Conservation (phyloP, 2,329 filamentous ascomycete genomes). For the Fusarium napiforme region DNA sequence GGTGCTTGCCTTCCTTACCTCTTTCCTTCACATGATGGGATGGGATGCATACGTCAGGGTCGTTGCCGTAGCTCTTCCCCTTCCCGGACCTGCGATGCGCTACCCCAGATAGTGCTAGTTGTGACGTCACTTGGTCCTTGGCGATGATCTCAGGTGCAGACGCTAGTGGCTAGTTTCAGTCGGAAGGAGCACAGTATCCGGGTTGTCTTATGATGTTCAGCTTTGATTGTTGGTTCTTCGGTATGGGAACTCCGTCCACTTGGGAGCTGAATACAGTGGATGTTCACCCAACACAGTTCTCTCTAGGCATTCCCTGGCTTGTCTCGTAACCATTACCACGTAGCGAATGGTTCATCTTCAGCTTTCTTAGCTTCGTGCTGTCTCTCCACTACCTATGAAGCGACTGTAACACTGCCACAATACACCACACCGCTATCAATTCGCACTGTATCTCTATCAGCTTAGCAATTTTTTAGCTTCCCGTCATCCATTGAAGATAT, state of each 20-base stretch:
- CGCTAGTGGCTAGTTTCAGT: constrained; percentile 23
- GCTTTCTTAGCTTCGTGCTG: constrained; percentile 1
- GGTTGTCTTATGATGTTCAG: constrained; percentile 8
- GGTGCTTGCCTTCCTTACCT: constrained; percentile 31
- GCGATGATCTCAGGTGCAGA: constrained; percentile 40
- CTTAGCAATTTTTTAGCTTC: neutral
- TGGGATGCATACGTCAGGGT: constrained; percentile 37
- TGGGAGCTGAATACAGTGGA: neutral
- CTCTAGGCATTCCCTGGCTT: neutral
- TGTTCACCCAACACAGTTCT: neutral
- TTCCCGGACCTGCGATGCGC: constrained; percentile 23
- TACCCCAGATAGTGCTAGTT: constrained; percentile 40
- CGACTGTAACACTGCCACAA: neutral
- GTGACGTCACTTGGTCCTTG: constrained; percentile 40
- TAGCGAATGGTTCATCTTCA: neutral
- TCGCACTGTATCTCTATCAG: constrained; percentile 32
- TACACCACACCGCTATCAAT: constrained; percentile 13
- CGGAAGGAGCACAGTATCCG: constrained; percentile 10
- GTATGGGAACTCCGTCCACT: constrained; percentile 1
- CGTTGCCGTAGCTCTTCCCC: constrained; percentile 33
- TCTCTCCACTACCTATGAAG: constrained; percentile 12
- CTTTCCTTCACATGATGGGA: neutral
- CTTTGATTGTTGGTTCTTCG: constrained; percentile 8
- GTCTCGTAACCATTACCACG: neutral
- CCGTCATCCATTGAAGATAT: neutral